phyloP scores from a whole-genome alignment of 768 basidiomycete genomes.

The Asterophora lycoperdoides region DNA sequence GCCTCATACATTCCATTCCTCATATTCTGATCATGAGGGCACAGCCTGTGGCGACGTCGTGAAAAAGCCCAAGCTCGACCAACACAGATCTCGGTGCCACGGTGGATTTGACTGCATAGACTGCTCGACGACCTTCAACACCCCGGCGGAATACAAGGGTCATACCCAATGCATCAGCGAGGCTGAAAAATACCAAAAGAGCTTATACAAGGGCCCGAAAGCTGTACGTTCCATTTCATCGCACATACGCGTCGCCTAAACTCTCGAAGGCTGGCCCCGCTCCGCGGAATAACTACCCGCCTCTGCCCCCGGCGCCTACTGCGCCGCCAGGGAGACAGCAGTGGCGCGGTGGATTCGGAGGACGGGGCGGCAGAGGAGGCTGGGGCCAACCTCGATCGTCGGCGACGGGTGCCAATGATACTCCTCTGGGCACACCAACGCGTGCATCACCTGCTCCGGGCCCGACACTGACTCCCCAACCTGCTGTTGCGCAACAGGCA shows the following conservation, averaged over 20 bases:
- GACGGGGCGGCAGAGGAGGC: slow-evolving; percentile 32
- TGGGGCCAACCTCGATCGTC: slow-evolving; percentile 26
- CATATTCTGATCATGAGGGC: slow-evolving; percentile 4
- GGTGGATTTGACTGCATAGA: slow-evolving; percentile 80
- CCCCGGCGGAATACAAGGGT: slow-evolving; percentile 71
- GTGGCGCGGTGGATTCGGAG: slow-evolving; percentile 19
- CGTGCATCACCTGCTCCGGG: slow-evolving; percentile 30
- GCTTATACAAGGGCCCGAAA: slow-evolving; percentile 78
- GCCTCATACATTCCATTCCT: neutral
- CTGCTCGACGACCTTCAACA: slow-evolving; percentile 79
- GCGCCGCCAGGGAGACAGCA: slow-evolving; percentile 10
- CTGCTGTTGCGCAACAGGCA: slow-evolving; percentile 7
- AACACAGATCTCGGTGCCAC: slow-evolving; percentile 61
- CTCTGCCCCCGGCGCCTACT: slow-evolving; percentile 10
- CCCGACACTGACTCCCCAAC: slow-evolving; percentile 14
- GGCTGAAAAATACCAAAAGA: slow-evolving; percentile 91
- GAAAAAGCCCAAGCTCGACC: slow-evolving; percentile 91
- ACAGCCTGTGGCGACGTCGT: slow-evolving; percentile 80
- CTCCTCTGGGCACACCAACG: slow-evolving; percentile 62
- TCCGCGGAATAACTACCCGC: slow-evolving; percentile 23
- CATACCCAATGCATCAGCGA: slow-evolving; percentile 87
- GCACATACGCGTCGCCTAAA: slow-evolving; percentile 1
- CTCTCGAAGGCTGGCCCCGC: slow-evolving; percentile 9
- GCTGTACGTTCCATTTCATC: slow-evolving; percentile 26
- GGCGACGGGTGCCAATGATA: slow-evolving; percentile 65